phyloP scores from a whole-genome alignment of 1,139 yeast species.

The Eremothecium gossypii region DNA sequence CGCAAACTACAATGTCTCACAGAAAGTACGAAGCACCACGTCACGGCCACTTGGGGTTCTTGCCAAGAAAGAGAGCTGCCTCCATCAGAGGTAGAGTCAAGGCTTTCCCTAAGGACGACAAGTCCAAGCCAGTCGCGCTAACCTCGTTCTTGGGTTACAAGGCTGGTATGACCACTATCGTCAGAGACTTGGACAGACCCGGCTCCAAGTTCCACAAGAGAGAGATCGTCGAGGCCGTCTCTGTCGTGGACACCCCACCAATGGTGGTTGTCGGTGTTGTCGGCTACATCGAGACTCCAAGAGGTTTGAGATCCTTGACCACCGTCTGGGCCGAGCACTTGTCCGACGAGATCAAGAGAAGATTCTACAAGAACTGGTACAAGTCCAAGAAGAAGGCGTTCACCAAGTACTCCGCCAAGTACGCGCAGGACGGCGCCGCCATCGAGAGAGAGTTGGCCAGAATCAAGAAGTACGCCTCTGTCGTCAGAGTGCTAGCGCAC shows the following conservation, averaged over 20 bases:
- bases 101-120: constrained; percentile 99
- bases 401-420: constrained; percentile 99
- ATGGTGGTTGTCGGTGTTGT: constrained; percentile 98
- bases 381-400: constrained; percentile 99
- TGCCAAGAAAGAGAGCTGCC: constrained; percentile 99
- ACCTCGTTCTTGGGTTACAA: constrained; percentile 98
- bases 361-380: constrained; percentile 99
- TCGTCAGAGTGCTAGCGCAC: constrained; percentile 98
- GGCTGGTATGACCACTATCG: constrained; percentile 99
- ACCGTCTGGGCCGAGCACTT: constrained; percentile 99
- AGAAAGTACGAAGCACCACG: constrained; percentile 99
- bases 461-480: constrained; percentile 96
- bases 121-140: constrained; percentile 96
- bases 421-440: constrained; percentile 80
- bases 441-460: constrained; percentile 96
- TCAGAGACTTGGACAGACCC: constrained; percentile 99
- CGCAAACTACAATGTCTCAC: constrained; percentile 67
- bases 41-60: constrained; percentile 99
- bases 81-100: constrained; percentile 97
- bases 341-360: constrained; percentile 98
- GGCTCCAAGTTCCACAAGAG: constrained; percentile 99
- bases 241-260: constrained; percentile 99
- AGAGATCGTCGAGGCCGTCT: constrained; percentile 98
- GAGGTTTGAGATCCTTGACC: constrained; percentile 98
- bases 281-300: constrained; percentile 99